Base-by-base conservation (phyloP, 805 yeast genomes). In the Pichia insulana region DNA sequence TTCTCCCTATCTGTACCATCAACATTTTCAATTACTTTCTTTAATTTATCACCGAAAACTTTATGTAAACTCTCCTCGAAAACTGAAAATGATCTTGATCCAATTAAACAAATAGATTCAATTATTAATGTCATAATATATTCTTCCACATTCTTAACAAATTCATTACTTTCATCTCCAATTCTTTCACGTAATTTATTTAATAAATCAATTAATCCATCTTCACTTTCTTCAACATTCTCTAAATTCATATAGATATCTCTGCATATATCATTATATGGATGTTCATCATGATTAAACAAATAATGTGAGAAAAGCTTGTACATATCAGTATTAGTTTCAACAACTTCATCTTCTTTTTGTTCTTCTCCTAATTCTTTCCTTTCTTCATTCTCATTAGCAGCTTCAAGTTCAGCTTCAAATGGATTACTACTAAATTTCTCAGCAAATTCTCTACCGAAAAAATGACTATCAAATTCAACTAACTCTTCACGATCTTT, bases 21-120 rank as follows among this genome's bases (percentile, higher is more conserved):
- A 53, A 34, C 43, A 38, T 17, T 51, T 56, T 3, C 55, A 46
- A 32, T 44, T 45, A 43, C 58, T 42, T 36, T 53, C 54, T 30
- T 55, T 48, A 37, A 54, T 48, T 39, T 62, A 2, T 47, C 53
- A 10, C 57, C 56, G 35, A 56, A 48, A n/a, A 62, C 46, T 39
- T 60, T 62, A 17, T 61, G 42, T 5, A 64, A 63, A 8, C 74
- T 76, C 37, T 73, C 75, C 46, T 74, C 75, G 31, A 81, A 79
- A 53, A 83, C 88, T 0, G 90, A 85, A 34, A 89, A 71, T 0
- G 97, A 89, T 57, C 97, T 74, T 37, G 87, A 81, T 12, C 97
- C 97, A 44, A 87, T 80, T 51, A 80, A 80, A 36, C 90, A 83
- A 40, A 86, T 70, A 0, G 82, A 69, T 54, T 85, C 90, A 53